Evolutionary conservation across 1,139 yeast genomes (phyloP).

Genomic region (Lodderomyces oxycetoniae): DNA sequence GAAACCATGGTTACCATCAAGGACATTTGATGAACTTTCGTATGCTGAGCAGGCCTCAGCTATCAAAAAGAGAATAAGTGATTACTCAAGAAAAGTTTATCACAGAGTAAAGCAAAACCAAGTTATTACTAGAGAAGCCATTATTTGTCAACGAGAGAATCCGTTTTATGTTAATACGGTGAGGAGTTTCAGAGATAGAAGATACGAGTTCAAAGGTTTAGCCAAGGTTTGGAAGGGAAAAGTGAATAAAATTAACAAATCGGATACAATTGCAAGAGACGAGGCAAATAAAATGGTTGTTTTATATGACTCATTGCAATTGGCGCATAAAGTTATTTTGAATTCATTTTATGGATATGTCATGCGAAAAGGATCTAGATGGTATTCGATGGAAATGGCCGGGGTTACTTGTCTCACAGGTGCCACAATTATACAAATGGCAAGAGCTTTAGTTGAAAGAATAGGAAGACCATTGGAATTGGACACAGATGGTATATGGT

Average conservation of each 20-base stretch:
- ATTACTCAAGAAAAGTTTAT: slow-evolving; percentile 80
- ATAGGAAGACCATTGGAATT: slow-evolving; percentile 93
- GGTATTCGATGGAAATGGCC: slow-evolving; percentile 99
- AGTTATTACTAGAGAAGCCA: slow-evolving; percentile 85
- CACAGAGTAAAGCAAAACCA: slow-evolving; percentile 78
- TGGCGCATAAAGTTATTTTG: slow-evolving; percentile 94
- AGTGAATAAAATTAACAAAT: slow-evolving; percentile 46
- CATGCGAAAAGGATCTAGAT: slow-evolving; percentile 97
- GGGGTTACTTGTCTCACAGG: slow-evolving; percentile 98
- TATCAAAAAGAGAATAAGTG: slow-evolving; percentile 75
- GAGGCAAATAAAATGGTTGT: slow-evolving; percentile 94
- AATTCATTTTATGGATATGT: slow-evolving; percentile 98
- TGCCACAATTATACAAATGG: slow-evolving; percentile 97
- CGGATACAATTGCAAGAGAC: slow-evolving; percentile 58
- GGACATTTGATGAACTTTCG: slow-evolving; percentile 70
- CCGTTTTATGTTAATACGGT: slow-evolving; percentile 97
- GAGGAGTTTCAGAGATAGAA: slow-evolving; percentile 88
- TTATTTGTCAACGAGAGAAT: slow-evolving; percentile 94
- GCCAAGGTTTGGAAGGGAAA: slow-evolving; percentile 95
- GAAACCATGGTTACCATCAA: slow-evolving; percentile 49
- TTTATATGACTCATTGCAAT: slow-evolving; percentile 87
- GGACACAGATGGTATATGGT: slow-evolving; percentile 99
- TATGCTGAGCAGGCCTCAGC: slow-evolving; percentile 73
- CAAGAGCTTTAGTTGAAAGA: slow-evolving; percentile 86
- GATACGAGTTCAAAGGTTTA: slow-evolving; percentile 91